Conservation (phyloP, 2,329 filamentous ascomycete genomes). For the Hirsutella minnesotensis region DNA sequence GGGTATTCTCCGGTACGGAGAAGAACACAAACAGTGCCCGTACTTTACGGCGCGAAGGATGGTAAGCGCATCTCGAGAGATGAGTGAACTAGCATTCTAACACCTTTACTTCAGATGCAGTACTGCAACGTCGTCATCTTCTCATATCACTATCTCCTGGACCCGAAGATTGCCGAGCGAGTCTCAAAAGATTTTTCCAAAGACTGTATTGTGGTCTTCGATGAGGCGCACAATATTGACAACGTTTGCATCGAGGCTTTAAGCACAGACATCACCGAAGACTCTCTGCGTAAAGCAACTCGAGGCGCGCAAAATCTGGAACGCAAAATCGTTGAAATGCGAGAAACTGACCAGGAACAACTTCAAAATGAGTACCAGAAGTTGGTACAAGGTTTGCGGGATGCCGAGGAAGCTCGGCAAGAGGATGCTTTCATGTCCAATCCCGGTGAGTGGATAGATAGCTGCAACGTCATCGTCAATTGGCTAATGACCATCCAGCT, state of each 20-base stretch:
- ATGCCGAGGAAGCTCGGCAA: constrained; percentile 77
- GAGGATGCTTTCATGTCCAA: constrained; percentile 98
- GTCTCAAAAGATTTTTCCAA: constrained; percentile 94
- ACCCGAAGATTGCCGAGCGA: constrained; percentile 93
- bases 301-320: constrained; percentile 86
- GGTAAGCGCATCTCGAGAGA: constrained; percentile 33
- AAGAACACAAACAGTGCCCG: constrained; percentile 91
- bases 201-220: constrained; percentile 96
- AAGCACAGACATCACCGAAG: constrained; percentile 93
- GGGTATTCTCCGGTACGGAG: constrained; percentile 76
- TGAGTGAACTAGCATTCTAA: constrained; percentile 1
- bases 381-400: constrained; percentile 79
- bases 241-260: constrained; percentile 98
- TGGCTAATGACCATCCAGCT: constrained; percentile 32
- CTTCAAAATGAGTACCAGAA: constrained; percentile 93
- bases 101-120: constrained; percentile 55
- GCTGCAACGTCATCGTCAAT: not conserved
- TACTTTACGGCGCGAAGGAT: constrained; percentile 94
- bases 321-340: constrained; percentile 85
- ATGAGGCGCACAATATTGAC: constrained; percentile 98
- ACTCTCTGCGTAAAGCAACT: constrained; percentile 82
- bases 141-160: constrained; percentile 95
- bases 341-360: constrained; percentile 87
- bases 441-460: constrained; percentile 41
- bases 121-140: constrained; percentile 99